Base-by-base conservation (phyloP, 2,329 filamentous ascomycete species). In the Aspergillus sp. region DNA sequence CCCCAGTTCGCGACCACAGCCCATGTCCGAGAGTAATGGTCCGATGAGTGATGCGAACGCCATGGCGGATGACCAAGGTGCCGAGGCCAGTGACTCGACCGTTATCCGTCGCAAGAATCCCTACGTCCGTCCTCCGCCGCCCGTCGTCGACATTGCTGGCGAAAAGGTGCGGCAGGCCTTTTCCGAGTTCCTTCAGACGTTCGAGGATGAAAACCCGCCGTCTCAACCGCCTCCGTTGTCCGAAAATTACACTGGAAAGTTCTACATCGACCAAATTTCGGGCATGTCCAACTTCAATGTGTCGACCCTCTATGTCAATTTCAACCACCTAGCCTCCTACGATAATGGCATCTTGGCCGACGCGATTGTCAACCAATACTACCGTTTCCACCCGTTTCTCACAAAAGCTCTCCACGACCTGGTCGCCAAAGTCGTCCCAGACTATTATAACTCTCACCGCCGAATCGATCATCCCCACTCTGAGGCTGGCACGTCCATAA, bases 331-430 rank as follows among this genome's bases (percentile, higher is more conserved):
- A 26, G 82, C 85, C 51, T 81, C 84, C 33, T 87, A 86, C 70
- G 85, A 88, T 63, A 88, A 92, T 60, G 89, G 88, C 49, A 86
- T 88, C 52, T 77, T 99, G 48, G 90, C 93, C 40, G 86, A 90
- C 56, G 93, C 90, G 47, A 88, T 97, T 56, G 87, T 91, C 60
- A 86, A 85, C 63, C 88, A 95, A 66, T 97, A 96, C 78, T 97
- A 96, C 73, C 89, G 94, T 60, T 96, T 96, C 69, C 81, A 95
- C 20, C 94, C 94, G 2, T 99, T 94, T 70, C 83, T 99, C 65
- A 90, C 89, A 19, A 85, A 88, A 58, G 92, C 88, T 22, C 78
- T 99, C 41, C 91, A 99, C 75, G 95, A 91, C 65, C 84, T 95
- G 73, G 95, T 99, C 63, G 87, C 90, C 60, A 95, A 95, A 75